phyloP scores from a whole-genome alignment of 2,329 filamentous ascomycete species.

The Colletotrichum tropicicola region DNA sequence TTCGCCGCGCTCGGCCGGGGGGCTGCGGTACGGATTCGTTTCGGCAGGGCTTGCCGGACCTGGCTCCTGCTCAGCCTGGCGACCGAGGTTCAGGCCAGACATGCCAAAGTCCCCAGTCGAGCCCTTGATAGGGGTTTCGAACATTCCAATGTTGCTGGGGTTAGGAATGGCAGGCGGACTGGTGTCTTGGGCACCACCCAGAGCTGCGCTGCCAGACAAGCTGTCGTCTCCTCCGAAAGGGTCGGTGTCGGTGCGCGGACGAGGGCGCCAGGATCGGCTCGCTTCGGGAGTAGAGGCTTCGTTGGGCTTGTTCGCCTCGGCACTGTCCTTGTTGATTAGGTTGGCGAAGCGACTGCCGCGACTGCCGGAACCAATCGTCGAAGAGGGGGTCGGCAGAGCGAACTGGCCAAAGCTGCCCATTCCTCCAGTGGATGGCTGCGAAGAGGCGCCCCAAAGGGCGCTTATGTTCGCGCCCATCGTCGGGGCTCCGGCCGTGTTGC shows the following conservation, averaged over 20 bases:
- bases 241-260: constrained; percentile 77
- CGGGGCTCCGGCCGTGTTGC: constrained; percentile 60
- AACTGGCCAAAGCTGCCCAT: constrained; percentile 94
- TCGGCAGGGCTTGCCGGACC: constrained; percentile 90
- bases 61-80: constrained; percentile 65
- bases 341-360: constrained; percentile 88
- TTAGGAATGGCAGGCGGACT: constrained; percentile 53
- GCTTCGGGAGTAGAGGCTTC: constrained; percentile 52
- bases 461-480: constrained; percentile 49
- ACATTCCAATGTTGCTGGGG: constrained; percentile 47
- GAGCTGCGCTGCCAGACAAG: constrained; percentile 74
- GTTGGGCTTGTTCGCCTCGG: constrained; percentile 63
- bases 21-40: constrained; percentile 96
- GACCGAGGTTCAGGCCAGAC: constrained; percentile 65
- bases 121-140: constrained; percentile 65
- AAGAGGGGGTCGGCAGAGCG: constrained; percentile 68
- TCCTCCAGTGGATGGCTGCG: constrained; percentile 41
- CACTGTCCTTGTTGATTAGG: constrained; percentile 80
- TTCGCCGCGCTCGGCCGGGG: constrained; percentile 76
- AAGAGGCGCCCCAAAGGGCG: constrained; percentile 53
- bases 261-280: constrained; percentile 63
- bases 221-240: constrained; percentile 78
- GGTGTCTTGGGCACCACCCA: constrained; percentile 79
- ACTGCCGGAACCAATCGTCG: constrained; percentile 66
- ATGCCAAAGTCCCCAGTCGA: constrained; percentile 69